phyloP scores from a whole-genome alignment of 306 rosid genomes.

The Hippophae gyantsensis region DNA sequence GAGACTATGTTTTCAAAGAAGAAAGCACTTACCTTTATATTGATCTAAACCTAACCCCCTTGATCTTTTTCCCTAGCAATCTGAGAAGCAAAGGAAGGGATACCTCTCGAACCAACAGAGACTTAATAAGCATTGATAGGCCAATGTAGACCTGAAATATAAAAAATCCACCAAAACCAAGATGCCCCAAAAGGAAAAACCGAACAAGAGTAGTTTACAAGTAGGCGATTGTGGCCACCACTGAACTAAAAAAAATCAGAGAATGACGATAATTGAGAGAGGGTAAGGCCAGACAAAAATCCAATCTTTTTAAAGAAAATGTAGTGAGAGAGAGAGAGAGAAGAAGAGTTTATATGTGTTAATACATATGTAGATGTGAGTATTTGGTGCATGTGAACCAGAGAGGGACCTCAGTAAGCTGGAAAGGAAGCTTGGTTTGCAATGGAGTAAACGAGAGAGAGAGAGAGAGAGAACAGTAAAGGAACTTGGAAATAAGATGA shows the following conservation, averaged over 20 bases:
- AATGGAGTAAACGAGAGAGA: conserved; percentile 55
- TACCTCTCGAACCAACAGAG: conserved; percentile 36
- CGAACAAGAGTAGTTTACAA: conserved; percentile 32
- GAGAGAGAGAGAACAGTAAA: conserved; percentile 46
- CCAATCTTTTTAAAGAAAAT: conserved; percentile 34
- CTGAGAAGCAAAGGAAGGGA: conserved; percentile 48
- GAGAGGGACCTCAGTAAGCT: conserved; percentile 50
- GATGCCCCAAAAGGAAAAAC: conserved; percentile 32
- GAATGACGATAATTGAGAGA: conserved; percentile 8
- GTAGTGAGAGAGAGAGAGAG: conserved; percentile 15
- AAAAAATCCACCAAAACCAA: conserved; percentile 51
- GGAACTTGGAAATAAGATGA: conserved; percentile 33
- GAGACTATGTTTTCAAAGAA: conserved; percentile 16
- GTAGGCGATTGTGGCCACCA: conserved; percentile 31
- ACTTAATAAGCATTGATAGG: conserved; percentile 52
- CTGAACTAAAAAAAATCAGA: conserved; percentile 41
- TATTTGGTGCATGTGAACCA: conserved; percentile 24
- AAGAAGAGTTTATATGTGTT: conserved; percentile 7
- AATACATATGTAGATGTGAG: conserved; percentile 18
- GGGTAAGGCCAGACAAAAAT: conserved; percentile 54
- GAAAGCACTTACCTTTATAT: conserved; percentile 61
- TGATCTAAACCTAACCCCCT: conserved; percentile 48
- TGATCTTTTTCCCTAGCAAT: conserved; percentile 53
- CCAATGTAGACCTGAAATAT: conserved; percentile 32
- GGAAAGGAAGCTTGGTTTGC: conserved; percentile 68